Base-by-base conservation (phyloP, 2,329 filamentous ascomycete genomes). In the Neonectria coccinea region DNA sequence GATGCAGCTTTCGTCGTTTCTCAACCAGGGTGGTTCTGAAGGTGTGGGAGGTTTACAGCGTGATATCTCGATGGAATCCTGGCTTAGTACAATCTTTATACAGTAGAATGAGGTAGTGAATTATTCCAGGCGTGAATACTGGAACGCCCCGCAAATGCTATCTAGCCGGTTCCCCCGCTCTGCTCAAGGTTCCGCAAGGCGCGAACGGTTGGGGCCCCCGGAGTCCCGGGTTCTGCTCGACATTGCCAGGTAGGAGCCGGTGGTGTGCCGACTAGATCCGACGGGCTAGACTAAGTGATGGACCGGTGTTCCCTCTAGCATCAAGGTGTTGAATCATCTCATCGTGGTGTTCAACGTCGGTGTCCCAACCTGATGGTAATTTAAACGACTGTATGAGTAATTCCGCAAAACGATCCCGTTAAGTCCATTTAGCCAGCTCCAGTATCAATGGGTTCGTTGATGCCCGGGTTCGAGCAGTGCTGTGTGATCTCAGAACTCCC, bases 71-170 rank as follows among this genome's bases (percentile, higher is more conserved):
- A 31, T 29, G 10, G 25, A 20, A 16, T 48, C 12, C 22, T 5
- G 16, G 14, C n/a, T 48, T 48, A 31, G 45, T 48, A 36, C 4
- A 36, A 29, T 18, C 25, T 48, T 48, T 48, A 48, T 48, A 48
- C 14, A 48, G 7, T 8, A 9, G 6, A 25, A n/a, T 12, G 10
- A 16, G 22, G 27, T 16, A 48, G 8, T n/a, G 12, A 27, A 22
- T 22, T 22, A 10, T 48, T 9, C 25, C 29, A n/a, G 14, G 14
- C 25, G 3, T 29, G 22, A 25, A 31, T 25, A 8, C 27, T 48
- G 25, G 8, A 14, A 36, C 14, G 25, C 25, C 45, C 25, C 22
- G 10, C 22, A 48, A 48, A 48, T 22, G 11, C 18, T 12, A 45
- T 20, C 42, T 20, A 2, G 5, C 18, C 42, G 10, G 42, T 12